These are phyloP conservation scores for Fonsecaea pedrosoi DNA, from an alignment of 2,329 filamentous ascomycete genomes.

Conservation along the genomic window DNA sequence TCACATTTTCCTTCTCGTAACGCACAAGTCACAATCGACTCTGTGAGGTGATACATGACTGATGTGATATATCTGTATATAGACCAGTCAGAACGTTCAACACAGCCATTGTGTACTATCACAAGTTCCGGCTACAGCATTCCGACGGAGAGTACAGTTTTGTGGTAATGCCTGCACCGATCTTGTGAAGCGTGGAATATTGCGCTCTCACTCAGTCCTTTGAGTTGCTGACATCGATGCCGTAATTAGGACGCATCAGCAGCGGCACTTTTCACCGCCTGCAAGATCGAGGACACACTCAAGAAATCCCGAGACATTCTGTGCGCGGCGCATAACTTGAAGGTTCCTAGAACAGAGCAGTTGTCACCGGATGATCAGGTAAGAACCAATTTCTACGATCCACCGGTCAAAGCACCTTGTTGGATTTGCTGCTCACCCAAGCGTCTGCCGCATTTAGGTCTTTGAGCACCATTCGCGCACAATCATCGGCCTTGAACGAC, in stretches of 20 bases:
- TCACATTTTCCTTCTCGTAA: not conserved
- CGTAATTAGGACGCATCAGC: slow-evolving; percentile 77
- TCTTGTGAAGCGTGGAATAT: not conserved
- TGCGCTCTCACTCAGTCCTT: not conserved
- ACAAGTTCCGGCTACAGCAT: slow-evolving; percentile 88
- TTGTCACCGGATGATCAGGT: slow-evolving; percentile 82
- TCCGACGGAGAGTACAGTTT: slow-evolving; percentile 86
- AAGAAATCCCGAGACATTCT: slow-evolving; percentile 96
- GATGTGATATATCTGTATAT: slow-evolving; percentile 26
- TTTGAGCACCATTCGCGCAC: slow-evolving; percentile 81
- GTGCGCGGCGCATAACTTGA: slow-evolving; percentile 87
- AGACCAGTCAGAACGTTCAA: slow-evolving; percentile 91
- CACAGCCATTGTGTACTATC: slow-evolving; percentile 89
- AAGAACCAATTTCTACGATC: slow-evolving; percentile 27
- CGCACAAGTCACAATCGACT: not conserved
- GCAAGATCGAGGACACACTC: slow-evolving; percentile 96
- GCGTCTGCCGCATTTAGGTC: slow-evolving; percentile 56
- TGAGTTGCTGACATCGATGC: slow-evolving; percentile 1
- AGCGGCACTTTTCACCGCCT: slow-evolving; percentile 87
- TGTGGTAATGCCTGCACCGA: slow-evolving; percentile 47
- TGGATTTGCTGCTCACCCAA: not conserved
- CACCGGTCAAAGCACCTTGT: too few species aligned
- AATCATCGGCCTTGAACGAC: slow-evolving; percentile 86
- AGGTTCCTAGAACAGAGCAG: slow-evolving; percentile 68
- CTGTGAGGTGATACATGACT: not conserved